Base-by-base conservation (phyloP, 1,284 basidiomycete species). In the Erythrobasidium hasegawianum region DNA sequence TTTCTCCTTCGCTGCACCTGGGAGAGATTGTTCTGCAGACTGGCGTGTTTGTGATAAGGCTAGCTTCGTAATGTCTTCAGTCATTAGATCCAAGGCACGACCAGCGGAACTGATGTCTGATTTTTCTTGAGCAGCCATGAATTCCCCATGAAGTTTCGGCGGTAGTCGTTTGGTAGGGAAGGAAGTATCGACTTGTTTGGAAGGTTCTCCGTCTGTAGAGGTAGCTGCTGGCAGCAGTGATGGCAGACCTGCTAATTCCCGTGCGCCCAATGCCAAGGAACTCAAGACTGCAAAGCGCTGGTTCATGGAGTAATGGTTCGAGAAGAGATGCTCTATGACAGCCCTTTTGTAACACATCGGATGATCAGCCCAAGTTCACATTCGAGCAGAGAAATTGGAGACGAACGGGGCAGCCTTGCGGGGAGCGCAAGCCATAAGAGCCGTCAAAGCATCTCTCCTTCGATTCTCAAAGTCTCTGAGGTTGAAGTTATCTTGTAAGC, bases 291-390 rank as follows among this genome's bases (percentile, higher is more conserved):
- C 83, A 68, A 85, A 87, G 11, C 93, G 86, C 74, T 97, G 92
- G 24, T 85, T 83, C 3, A 84, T 84, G 0, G 92, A 92, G 77
- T 95, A 97, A 71, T 94, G 89, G 57, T 88, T 87, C 68, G 87
- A 86, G 79, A 97, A 97, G 77, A 92, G 90, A 74, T 96, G 90
- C 75, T 97, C 90, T 50, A 88, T 86, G 18, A 95, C 80, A 54
- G 84, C 83, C 2, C 91, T 94, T 74, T 1, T 57, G n/a, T n/a
- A n/a, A n/a, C n/a, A n/a, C n/a, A n/a, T n/a, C n/a, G n/a, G n/a
- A n/a, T n/a, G n/a, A n/a, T n/a, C n/a, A n/a, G n/a, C n/a, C n/a
- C n/a, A n/a, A n/a, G n/a, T n/a, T n/a, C n/a, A n/a, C n/a, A n/a
- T n/a, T n/a, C n/a, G n/a, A n/a, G n/a, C n/a, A n/a, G n/a, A n/a